Conservation (phyloP, 192 early-diverging fungal species). For the Coemansia sp. region DNA sequence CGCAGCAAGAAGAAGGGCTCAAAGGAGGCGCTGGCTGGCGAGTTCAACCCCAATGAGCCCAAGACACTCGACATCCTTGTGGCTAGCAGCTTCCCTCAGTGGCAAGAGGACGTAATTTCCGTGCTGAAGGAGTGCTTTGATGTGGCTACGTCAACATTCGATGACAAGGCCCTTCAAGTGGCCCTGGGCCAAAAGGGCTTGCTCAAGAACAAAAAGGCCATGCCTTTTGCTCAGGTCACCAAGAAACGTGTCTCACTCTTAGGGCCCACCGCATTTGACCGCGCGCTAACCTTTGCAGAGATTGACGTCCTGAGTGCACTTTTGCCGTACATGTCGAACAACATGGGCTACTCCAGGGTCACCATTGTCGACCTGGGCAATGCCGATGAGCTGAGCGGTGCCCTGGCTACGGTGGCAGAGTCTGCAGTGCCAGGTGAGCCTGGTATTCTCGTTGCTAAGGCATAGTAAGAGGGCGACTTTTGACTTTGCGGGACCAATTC, state of each 20-base stretch:
- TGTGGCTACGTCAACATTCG: slow-evolving; percentile 58
- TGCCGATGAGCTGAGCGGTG: slow-evolving; percentile 33
- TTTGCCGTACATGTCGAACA: slow-evolving; percentile 57
- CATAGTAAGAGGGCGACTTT: background rate
- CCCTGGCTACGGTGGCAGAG: slow-evolving; percentile 31
- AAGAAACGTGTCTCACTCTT: slow-evolving; percentile 73
- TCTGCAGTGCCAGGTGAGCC: slow-evolving; percentile 50
- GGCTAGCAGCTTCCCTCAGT: slow-evolving; percentile 82
- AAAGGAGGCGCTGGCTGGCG: slow-evolving; percentile 53
- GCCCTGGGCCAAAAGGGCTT: slow-evolving; percentile 66
- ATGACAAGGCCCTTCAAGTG: slow-evolving; percentile 71
- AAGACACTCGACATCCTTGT: slow-evolving; percentile 79
- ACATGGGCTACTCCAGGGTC: slow-evolving; percentile 59
- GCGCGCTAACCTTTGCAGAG: slow-evolving; percentile 83
- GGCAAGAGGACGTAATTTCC: slow-evolving; percentile 77
- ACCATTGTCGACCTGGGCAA: slow-evolving; percentile 47
- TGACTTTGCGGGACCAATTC: background rate
- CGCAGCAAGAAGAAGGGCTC: slow-evolving; percentile 78
- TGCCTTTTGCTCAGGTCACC: slow-evolving; percentile 91
- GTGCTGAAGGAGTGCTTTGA: slow-evolving; percentile 63
- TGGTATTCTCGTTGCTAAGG: slow-evolving; percentile 37
- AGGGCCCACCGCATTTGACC: slow-evolving; percentile 74
- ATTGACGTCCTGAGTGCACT: slow-evolving; percentile 59
- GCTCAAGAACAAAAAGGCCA: slow-evolving; percentile 93
- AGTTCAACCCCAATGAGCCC: slow-evolving; percentile 59